Base-by-base conservation (phyloP, 441 rosid species). In the Eruca vesicaria region DNA sequence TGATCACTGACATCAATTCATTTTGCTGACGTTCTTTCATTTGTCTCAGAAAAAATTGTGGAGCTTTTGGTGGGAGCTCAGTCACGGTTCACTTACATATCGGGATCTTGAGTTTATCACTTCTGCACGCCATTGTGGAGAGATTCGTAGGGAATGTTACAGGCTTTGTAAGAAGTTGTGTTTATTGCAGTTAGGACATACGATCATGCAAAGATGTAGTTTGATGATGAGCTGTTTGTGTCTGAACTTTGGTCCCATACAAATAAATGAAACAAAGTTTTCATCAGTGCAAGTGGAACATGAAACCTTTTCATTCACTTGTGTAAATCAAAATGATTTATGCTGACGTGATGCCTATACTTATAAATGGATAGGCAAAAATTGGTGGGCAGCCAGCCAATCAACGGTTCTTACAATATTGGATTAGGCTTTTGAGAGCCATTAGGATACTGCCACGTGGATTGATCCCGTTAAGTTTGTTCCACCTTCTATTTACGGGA, bases 21-120 rank as follows among this genome's bases (percentile, higher is more conserved):
- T 26, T 23, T 10, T 7, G 7, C 50, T 36, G 9, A 58, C 56
- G 12, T 4, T 16, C 0, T 21, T 56, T 35, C 9, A 20, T 43
- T n/a, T 53, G 23, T 16, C 9, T 28, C 88, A 95, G 99, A 63
- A 23, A 92, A 95, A 88, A 14, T 93, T 55, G 88, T 88, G 66
- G 99, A 93, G 83, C 88, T 95, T 77, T 57, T 89, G 19, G 74
- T 81, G n/a, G 98, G 96, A 69, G 94, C 94, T 48, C 99, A 90
- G 78, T 83, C 97, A 15, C 90, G 96, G 57, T 92, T 89, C 81
- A 87, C 96, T 0, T 92, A 89, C 88, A 89, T 88, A 88, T 92
- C 98, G 2, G 97, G 98, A 70, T 90, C 99, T 0, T 94, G 80
- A 86, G 63, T 50, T 41, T 11, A 20, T 48, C 0, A 36, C 8